These are phyloP conservation scores for Coniochaeta ligniaria DNA, from an alignment of 2,329 filamentous ascomycete species.

Conservation along the genomic window DNA sequence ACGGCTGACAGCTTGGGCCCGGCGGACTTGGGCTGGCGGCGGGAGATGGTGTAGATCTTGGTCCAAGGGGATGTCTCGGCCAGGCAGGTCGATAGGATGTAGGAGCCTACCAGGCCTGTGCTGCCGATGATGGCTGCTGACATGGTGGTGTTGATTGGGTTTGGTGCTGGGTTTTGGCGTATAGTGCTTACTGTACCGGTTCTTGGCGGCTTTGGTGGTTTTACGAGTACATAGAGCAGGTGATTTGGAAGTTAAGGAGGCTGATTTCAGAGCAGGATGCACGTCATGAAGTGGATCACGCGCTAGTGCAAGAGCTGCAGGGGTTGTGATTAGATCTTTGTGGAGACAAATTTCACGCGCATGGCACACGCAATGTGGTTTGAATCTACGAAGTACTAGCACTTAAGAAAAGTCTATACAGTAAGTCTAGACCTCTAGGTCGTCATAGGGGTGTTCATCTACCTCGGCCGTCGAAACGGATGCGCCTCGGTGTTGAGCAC, in stretches of 20 bases:
- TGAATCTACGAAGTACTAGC: too few species aligned
- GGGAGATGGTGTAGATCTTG: slow-evolving; percentile 55
- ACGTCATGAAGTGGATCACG: not conserved
- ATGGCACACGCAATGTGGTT: too few species aligned
- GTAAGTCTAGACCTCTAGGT: too few species aligned
- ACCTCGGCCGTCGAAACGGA: slow-evolving; percentile 1
- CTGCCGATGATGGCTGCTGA: slow-evolving; percentile 50
- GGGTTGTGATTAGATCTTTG: not conserved
- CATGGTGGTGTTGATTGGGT: not conserved
- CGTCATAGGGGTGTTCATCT: too few species aligned
- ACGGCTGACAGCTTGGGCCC: slow-evolving; percentile 59
- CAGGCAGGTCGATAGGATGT: slow-evolving; percentile 65
- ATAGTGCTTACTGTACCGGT: not conserved
- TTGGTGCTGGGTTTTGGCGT: not conserved
- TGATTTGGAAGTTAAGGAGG: not conserved
- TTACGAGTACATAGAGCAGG: not conserved
- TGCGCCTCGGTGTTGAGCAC: slow-evolving; percentile 30
- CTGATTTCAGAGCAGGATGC: not conserved
- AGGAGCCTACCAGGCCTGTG: slow-evolving; percentile 63
- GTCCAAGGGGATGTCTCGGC: slow-evolving; percentile 33
- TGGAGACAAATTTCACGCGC: not conserved
- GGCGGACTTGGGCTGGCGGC: slow-evolving; percentile 50
- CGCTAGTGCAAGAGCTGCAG: not conserved
- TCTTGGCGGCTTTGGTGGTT: not conserved
- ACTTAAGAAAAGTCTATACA: too few species aligned